Evolutionary conservation across 2,329 filamentous ascomycete genomes (phyloP), one percentile per base, ranked within the genome.

Genomic region (Epichloe brachyelytri): DNA sequence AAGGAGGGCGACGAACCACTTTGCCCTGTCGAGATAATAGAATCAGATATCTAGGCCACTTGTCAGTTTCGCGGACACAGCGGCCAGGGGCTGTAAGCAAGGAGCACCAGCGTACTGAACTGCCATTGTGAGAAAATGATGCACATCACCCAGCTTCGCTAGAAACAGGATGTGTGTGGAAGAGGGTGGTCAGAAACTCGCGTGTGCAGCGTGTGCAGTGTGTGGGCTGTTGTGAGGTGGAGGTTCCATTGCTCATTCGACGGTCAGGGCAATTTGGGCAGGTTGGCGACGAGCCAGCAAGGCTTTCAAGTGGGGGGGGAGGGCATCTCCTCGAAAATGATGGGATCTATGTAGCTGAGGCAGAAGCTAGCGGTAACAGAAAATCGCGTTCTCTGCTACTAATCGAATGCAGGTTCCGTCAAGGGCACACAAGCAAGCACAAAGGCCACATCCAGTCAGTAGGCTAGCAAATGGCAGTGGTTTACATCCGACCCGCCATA

Each of bases 11-110:
- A 78, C 89, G 63, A 78, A 98, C 91, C 73, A 98, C 93, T 85
- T 98, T 98, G 75, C 93, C 93, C 78, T 98, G 93, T 64, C 93
- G 83, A 57, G 91, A 97, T 60, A 98, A 84, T 68, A 98, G 82
- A 69, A 98, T 97, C 61, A 98, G 77, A 69, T 98, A 98, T 76
- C 93, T 97, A 63, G 50, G 49, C 53, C 43, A 53, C 44, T 37
- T 19, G 60, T 62, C 53, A 63, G 61, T 53, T 30, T 40, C n/a
- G 49, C 30, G n/a, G 41, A 43, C 6, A 19, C 33, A 48, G 34
- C 37, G 44, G 48, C 22, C 22, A 53, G 38, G 43, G 43, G 38
- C 46, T 46, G 44, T 34, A 26, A 49, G 34, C n/a, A 41, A 48
- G 51, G 20, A 47, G 52, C 45, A 48, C 5, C 36, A 55, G 52